Percentiles rank a stretch among this genome's conserved stretches.
These are phyloP conservation scores for Asterochloris sp. DNA, from an alignment of 139 green algal species.

Conservation along the genomic window DNA sequence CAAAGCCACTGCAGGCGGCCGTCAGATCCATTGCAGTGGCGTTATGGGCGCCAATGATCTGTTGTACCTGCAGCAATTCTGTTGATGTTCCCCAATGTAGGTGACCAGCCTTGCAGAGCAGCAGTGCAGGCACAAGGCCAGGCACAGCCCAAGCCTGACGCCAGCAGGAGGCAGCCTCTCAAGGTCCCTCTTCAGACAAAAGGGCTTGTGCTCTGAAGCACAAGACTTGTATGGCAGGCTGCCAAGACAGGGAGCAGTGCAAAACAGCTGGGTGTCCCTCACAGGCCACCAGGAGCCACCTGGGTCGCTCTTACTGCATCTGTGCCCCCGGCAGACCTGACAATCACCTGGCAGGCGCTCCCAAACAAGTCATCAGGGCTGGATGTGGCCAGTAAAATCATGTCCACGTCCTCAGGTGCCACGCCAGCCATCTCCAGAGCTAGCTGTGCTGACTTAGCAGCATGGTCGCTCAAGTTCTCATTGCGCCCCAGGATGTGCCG, in stretches of 20 bases:
- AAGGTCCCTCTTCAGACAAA: too few species aligned
- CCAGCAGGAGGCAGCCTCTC: too few species aligned
- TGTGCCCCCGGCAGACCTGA: too few species aligned
- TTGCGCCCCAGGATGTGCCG: slow-evolving; percentile 75
- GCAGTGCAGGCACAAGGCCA: too few species aligned
- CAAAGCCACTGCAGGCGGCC: slow-evolving; percentile 96
- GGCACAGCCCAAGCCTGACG: too few species aligned
- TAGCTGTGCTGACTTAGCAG: slow-evolving; percentile 49
- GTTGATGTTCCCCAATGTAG: too few species aligned
- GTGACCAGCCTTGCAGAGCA: too few species aligned
- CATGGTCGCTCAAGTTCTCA: slow-evolving; percentile 69
- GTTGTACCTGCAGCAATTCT: slow-evolving; percentile 22
- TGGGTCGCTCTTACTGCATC: too few species aligned
- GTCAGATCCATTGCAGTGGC: slow-evolving; percentile 95
- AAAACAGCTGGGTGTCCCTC: neutral
- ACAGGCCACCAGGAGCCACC: too few species aligned
- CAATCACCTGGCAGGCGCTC: slow-evolving; percentile 68
- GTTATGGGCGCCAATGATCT: slow-evolving; percentile 73
- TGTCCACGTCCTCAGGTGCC: slow-evolving; percentile 76
- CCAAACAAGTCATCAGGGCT: slow-evolving; percentile 96
- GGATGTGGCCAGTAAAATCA: slow-evolving; percentile 93
- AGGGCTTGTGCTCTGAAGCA: too few species aligned
- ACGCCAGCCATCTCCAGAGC: slow-evolving; percentile 91
- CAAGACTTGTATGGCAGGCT: too few species aligned
- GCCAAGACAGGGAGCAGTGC: too few species aligned